A percentile compares a stretch with the other conserved stretches of the same genome.
phyloP scores from a whole-genome alignment of 768 basidiomycete species.

The Tricholoma sp. region DNA sequence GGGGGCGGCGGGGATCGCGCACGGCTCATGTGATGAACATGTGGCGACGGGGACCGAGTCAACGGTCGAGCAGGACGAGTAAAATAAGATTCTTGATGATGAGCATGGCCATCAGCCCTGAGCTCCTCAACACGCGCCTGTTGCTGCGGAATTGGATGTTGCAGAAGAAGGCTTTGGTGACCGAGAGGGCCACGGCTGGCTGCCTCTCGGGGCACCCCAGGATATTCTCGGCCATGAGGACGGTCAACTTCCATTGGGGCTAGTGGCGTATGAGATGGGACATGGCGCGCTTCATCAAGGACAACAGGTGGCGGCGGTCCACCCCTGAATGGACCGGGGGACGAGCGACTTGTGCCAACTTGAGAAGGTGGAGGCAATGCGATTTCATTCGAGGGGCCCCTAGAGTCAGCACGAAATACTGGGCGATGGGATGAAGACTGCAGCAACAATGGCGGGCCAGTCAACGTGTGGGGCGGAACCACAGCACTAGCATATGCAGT shows the following conservation, averaged over 20 bases:
- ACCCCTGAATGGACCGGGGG: constrained; percentile 74
- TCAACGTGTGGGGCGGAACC: constrained; percentile 63
- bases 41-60: constrained; percentile 59
- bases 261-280: constrained; percentile 60
- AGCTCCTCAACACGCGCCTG: constrained; percentile 48
- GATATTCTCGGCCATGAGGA: constrained; percentile 53
- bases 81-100: constrained; percentile 55
- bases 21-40: constrained; percentile 38
- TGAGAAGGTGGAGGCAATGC: constrained; percentile 59
- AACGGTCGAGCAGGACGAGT: constrained; percentile 45
- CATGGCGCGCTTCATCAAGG: constrained; percentile 69
- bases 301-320: constrained; percentile 81
- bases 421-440: constrained; percentile 48
- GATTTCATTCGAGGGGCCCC: constrained; percentile 54
- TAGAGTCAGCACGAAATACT: constrained; percentile 61
- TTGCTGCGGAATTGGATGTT: constrained; percentile 64
- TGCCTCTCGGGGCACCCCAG: constrained; percentile 40
- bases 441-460: constrained; percentile 62
- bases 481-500: constrained; percentile 85
- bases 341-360: constrained; percentile 40
- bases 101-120: constrained; percentile 37
- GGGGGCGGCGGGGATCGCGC: constrained; percentile 49
- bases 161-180: constrained; percentile 54
- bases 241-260: constrained; percentile 79
- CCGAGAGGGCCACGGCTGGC: constrained; percentile 48